These are phyloP conservation scores for Sergeia podlipaevii DNA, from an alignment of 208 protist genomes.

Conservation along the genomic window DNA sequence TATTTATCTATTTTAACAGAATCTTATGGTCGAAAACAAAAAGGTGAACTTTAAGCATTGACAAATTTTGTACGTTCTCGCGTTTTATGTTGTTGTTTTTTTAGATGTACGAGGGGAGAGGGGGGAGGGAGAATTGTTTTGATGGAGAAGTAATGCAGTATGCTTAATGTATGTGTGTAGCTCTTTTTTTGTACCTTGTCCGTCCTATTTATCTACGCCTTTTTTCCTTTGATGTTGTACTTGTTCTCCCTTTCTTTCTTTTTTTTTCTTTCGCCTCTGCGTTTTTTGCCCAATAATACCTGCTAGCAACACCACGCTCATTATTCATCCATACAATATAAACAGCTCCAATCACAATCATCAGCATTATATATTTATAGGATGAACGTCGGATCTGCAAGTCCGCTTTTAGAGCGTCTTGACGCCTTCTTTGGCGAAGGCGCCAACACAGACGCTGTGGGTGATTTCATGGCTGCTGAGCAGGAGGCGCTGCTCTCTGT, in stretches of 20 bases:
- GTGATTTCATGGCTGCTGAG: conserved; percentile 53
- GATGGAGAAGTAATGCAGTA: neutral
- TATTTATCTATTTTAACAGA: too few relatives aligned
- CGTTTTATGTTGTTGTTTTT: too few relatives aligned
- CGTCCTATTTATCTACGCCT: conserved; percentile 2
- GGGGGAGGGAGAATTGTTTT: too few relatives aligned
- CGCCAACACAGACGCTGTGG: conserved; percentile 55
- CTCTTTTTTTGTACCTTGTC: neutral
- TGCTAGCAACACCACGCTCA: too few relatives aligned
- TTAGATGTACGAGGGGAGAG: too few relatives aligned
- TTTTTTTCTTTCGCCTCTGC: too few relatives aligned
- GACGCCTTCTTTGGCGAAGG: conserved; percentile 65
- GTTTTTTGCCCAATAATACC: too few relatives aligned
- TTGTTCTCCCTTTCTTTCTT: neutral
- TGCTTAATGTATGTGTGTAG: neutral
- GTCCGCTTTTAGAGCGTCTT: conserved; percentile 36
- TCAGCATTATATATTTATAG: neutral
- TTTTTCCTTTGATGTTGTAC: neutral
- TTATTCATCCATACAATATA: too few relatives aligned
- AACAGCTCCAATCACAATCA: too few relatives aligned
- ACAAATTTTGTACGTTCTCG: too few relatives aligned
- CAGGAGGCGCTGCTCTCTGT: conserved; percentile 23
- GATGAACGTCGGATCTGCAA: neutral
- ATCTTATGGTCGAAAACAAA: too few relatives aligned
- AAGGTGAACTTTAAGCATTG: too few relatives aligned